Evolutionary conservation across 805 yeast genomes (phyloP).

Genomic region (Wickerhamomyces alni): DNA sequence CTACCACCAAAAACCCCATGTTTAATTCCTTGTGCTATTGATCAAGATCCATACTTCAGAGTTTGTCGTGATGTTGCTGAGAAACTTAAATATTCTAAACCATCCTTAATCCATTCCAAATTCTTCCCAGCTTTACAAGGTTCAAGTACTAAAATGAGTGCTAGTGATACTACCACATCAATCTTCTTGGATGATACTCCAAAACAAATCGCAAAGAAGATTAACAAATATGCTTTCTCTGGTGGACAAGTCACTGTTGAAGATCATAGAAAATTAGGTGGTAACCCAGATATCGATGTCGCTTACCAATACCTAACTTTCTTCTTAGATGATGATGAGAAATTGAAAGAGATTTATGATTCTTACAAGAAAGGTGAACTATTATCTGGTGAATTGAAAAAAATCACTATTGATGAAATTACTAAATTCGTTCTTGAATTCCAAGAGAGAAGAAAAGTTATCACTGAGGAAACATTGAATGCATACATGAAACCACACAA

Average conservation of each 20-base stretch:
- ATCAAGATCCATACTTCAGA: constrained; percentile 97
- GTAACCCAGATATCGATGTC: constrained; percentile 92
- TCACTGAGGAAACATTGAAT: constrained; percentile 56
- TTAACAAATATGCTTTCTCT: constrained; percentile 93
- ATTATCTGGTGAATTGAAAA: constrained; percentile 90
- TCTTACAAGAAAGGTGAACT: constrained; percentile 76
- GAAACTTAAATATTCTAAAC: constrained; percentile 84
- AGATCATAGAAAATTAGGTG: constrained; percentile 87
- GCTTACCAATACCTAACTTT: constrained; percentile 90
- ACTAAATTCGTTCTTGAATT: constrained; percentile 75
- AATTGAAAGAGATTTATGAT: constrained; percentile 53
- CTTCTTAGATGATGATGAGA: constrained; percentile 83
- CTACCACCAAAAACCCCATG: constrained; percentile 88
- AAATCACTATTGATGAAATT: constrained; percentile 71
- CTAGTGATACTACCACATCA: constrained; percentile 84
- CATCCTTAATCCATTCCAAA: constrained; percentile 86
- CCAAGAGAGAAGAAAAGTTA: constrained; percentile 69
- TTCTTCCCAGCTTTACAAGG: constrained; percentile 99
- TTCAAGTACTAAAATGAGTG: constrained; percentile 93
- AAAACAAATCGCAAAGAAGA: constrained; percentile 86
- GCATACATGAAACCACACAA: constrained; percentile 82
- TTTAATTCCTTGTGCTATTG: constrained; percentile 97
- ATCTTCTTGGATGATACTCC: constrained; percentile 94
- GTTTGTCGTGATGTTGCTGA: constrained; percentile 97
- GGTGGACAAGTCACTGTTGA: constrained; percentile 88